These are phyloP conservation scores for Rhynchospora pubera DNA, from an alignment of 176 grass and related monocot genomes.

Conservation along the genomic window DNA sequence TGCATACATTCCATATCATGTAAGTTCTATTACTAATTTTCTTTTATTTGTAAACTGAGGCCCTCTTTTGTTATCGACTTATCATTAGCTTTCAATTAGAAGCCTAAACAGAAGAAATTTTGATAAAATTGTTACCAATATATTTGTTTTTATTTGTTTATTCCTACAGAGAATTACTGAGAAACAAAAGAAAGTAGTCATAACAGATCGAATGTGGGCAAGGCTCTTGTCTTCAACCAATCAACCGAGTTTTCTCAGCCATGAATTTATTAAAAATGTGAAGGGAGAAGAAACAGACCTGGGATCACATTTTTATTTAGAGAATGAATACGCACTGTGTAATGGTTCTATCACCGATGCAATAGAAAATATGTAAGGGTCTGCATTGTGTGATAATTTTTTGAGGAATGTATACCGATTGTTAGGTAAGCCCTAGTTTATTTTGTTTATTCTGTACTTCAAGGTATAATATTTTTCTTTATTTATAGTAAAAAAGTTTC, in stretches of 20 bases:
- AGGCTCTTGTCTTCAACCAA: constrained; percentile 71
- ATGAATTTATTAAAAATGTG: constrained; percentile 37
- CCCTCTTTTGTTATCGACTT: background rate
- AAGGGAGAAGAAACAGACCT: constrained; percentile 26
- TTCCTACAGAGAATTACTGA: constrained; percentile 60
- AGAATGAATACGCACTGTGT: background rate
- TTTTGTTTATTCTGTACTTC: background rate
- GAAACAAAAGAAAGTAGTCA: constrained; percentile 60
- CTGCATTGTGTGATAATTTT: background rate
- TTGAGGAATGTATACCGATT: background rate
- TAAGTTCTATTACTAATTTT: constrained; percentile 38
- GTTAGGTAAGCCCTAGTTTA: background rate
- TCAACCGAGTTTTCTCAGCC: constrained; percentile 74
- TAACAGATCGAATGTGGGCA: constrained; percentile 85
- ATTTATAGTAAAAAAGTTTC: background rate
- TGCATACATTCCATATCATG: constrained; percentile 88
- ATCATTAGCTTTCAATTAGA: background rate
- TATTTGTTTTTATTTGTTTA: background rate
- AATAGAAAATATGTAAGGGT: background rate
- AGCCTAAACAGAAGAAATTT: background rate
- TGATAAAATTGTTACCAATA: background rate
- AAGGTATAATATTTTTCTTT: background rate
- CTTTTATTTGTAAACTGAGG: background rate
- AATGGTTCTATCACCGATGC: constrained; percentile 5
- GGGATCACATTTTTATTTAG: background rate